phyloP scores from a whole-genome alignment of 129 eudicot species.

The Solidago caesia region DNA sequence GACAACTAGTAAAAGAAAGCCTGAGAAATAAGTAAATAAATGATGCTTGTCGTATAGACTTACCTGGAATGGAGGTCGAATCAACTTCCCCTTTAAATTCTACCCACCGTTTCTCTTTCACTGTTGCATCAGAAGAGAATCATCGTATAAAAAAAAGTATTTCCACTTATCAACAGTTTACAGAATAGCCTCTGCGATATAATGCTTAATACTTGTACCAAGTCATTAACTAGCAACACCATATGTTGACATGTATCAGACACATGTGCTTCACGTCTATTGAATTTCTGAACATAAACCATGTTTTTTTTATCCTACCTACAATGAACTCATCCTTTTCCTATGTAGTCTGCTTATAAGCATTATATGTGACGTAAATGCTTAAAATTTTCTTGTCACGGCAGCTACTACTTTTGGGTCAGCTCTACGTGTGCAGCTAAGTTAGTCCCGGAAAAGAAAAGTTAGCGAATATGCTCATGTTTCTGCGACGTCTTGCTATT shows the following conservation, averaged over 20 bases:
- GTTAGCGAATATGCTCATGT: no score
- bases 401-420: no score
- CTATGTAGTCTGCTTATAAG: not conserved
- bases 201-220: not conserved
- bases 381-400: no score
- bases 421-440: no score
- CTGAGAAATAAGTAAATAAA: not conserved
- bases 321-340: not conserved
- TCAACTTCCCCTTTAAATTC: slow-evolving; percentile 83
- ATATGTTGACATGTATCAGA: not conserved
- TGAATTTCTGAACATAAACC: not conserved
- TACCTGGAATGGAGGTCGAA: slow-evolving; percentile 90
- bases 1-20: not conserved
- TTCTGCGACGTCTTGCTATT: no score
- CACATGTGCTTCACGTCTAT: not conserved
- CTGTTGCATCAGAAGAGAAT: slow-evolving; percentile 43
- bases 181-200: slow-evolving; percentile 11
- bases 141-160: not conserved
- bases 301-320: not conserved
- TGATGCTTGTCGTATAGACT: slow-evolving; percentile 21
- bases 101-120: slow-evolving; percentile 96
- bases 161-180: not conserved
- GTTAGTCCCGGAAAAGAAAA: no score
- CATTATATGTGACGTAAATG: no score
- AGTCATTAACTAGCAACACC: not conserved